These are phyloP conservation scores for Cladosporium sphaerospermum DNA, from an alignment of 2,329 filamentous ascomycete species.

Conservation along the genomic window DNA sequence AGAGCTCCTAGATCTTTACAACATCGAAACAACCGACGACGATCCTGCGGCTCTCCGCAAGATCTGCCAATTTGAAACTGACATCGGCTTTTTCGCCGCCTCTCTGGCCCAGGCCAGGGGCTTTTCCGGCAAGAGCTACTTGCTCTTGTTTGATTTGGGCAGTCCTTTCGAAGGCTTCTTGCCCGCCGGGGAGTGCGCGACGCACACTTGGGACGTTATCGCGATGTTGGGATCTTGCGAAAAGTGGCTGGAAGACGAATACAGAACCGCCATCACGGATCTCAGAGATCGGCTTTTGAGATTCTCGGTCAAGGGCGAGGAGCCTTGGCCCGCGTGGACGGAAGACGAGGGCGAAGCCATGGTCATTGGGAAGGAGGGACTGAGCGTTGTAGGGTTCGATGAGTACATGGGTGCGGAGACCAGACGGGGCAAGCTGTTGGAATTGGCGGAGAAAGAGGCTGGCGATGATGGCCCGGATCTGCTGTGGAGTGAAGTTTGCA, in stretches of 20 bases:
- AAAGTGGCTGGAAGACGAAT: background rate
- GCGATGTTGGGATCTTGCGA: constrained; percentile 16
- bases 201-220: constrained; percentile 18
- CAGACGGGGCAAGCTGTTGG: background rate
- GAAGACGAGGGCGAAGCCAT: background rate
- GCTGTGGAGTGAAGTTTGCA: constrained; percentile 1
- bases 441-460: background rate
- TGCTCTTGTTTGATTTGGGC: constrained; percentile 16
- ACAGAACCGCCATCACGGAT: constrained; percentile 1
- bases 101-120: constrained; percentile 12
- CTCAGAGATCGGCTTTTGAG: constrained; percentile 10
- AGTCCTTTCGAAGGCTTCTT: constrained; percentile 16
- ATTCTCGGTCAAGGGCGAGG: constrained; percentile 9
- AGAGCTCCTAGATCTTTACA: constrained; percentile 12
- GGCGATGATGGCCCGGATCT: background rate
- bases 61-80: constrained; percentile 18
- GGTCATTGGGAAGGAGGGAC: background rate
- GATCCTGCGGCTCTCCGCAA: constrained; percentile 13
- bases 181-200: constrained; percentile 12
- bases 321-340: constrained; percentile 11
- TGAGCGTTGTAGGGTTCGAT: constrained; percentile 35
- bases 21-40: constrained; percentile 1
- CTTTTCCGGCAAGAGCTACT: constrained; percentile 9
- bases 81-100: constrained; percentile 18
- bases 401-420: constrained; percentile 45